phyloP scores from a whole-genome alignment of 2,329 filamentous ascomycete genomes.

The Gremmenia infestans region DNA sequence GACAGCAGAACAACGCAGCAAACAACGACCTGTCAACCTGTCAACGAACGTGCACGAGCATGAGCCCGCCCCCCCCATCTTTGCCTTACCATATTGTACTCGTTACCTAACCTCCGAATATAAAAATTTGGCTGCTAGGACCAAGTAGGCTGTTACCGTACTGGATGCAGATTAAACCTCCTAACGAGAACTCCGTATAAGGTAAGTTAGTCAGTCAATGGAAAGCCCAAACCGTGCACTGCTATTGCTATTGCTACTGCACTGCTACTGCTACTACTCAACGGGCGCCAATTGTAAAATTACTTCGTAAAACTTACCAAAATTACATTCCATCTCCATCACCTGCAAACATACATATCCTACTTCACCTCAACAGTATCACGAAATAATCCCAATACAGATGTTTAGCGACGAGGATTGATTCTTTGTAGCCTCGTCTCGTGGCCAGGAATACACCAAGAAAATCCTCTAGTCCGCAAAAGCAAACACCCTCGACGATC shows the following conservation, averaged over 20 bases:
- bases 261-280: background rate
- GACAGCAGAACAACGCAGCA: background rate
- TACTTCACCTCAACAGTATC: background rate
- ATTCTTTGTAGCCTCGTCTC: background rate
- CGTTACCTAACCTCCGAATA: background rate
- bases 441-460: background rate
- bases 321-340: background rate
- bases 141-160: no score
- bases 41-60: background rate
- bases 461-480: background rate
- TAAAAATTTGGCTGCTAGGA: no score
- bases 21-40: background rate
- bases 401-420: background rate
- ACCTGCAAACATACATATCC: background rate
- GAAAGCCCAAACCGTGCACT: no score
- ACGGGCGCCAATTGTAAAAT: no score
- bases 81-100: background rate
- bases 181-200: background rate
- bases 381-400: no score
- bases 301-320: background rate
- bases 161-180: background rate
- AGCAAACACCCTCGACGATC: background rate
- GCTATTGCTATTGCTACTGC: background rate
- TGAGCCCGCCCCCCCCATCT: background rate
- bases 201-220: no score